Evolutionary conservation across 2,329 filamentous ascomycete genomes (phyloP), one percentile per base, ranked within the genome.

Genomic region (Graphilbum sp.): DNA sequence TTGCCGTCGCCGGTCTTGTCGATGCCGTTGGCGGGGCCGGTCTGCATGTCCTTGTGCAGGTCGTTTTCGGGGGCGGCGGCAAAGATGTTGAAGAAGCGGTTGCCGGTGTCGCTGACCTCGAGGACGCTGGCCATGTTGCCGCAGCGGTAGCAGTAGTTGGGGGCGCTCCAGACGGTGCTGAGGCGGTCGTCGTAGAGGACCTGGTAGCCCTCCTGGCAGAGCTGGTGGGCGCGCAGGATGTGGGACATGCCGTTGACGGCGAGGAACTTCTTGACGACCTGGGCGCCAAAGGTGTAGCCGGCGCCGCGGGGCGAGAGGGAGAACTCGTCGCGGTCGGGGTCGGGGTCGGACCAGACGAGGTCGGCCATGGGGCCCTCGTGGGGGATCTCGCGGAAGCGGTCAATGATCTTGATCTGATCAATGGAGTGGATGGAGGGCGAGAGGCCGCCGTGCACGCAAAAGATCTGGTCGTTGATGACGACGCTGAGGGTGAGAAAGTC

Each of bases 321-420:
- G 60, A 98, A 98, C 57, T 98, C 90, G 59, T 98, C 90, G 41
- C 87, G 74, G 50, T 98, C 90, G n/a, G 84, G 80, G 55, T 98
- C 90, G 0, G 90, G 90, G 55, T 98, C 90, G 17, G 86, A 94
- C 90, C 90, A 98, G 24, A 98, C 90, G 5, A 98, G 66, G 57
- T 98, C 90, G n/a, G 90, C 90, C 90, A 98, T 98, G 25, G 90
- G 90, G 0, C 90, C 90, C 60, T 98, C 90, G 61, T 98, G 90
- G 5, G 90, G 90, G 43, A 98, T 98, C 56, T 98, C 90, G 48
- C 90, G 79, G 66, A 96, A 98, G 34, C 90, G 84, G 61, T 98
- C 90, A 55, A 98, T 96, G 57, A 98, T 93, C 60, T 98, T 96
- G 62, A 98, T 96, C 61, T 98, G 90, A 57, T 98, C 90, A 54